phyloP scores from a whole-genome alignment of 2,329 filamentous ascomycete genomes.

The Hysterium pulicare region DNA sequence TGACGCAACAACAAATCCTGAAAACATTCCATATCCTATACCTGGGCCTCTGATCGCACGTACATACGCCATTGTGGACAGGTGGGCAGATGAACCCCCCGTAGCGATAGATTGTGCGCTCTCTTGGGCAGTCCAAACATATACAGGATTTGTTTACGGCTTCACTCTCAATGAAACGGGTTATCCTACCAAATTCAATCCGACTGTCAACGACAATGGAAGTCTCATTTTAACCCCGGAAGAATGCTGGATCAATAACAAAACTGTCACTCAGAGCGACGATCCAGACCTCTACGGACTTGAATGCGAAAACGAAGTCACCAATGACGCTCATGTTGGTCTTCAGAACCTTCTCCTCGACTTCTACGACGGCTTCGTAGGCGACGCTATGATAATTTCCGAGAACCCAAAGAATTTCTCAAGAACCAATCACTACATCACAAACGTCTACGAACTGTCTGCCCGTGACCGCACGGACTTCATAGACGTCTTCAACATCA shows the following conservation, averaged over 20 bases:
- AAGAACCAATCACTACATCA: constrained; percentile 1
- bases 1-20: too few species aligned
- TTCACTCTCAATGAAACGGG: too few species aligned
- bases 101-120: not conserved
- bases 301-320: not conserved
- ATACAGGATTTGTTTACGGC: not conserved
- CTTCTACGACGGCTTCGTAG: not conserved
- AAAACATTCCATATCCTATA: too few species aligned
- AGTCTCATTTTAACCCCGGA: not conserved
- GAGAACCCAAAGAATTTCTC: not conserved
- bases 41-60: too few species aligned
- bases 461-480: too few species aligned
- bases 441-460: constrained; percentile 1
- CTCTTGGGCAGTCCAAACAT: not conserved
- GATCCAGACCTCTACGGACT: not conserved
- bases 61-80: too few species aligned
- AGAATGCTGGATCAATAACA: constrained; percentile 1
- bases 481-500: too few species aligned
- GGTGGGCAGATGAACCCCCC: not conserved
- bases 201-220: too few species aligned
- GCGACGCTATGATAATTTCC: not conserved
- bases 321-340: not conserved
- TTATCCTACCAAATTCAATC: too few species aligned
- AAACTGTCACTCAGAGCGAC: not conserved
- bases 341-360: constrained; percentile 3